Evolutionary conservation across 2,329 filamentous ascomycete species (phyloP).

Genomic region (Penicillium sp.): DNA sequence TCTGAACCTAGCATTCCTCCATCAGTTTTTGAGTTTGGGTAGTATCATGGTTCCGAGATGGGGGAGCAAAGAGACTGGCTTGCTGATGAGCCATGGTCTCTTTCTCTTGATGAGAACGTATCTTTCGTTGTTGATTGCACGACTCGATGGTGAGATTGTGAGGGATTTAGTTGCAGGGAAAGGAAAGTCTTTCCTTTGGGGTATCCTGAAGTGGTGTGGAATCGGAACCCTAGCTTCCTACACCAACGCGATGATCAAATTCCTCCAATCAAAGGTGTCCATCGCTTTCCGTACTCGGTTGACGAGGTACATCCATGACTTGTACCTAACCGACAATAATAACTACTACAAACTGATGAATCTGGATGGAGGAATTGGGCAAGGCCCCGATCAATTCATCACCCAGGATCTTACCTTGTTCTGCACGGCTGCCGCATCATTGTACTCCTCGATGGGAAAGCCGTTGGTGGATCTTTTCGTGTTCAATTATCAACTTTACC

Average conservation of each 20-base stretch:
- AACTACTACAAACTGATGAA: conserved; percentile 97
- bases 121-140: conserved; percentile 85
- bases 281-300: conserved; percentile 95
- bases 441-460: conserved; percentile 97
- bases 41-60: conserved; percentile 97
- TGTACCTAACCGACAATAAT: conserved; percentile 91
- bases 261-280: conserved; percentile 93
- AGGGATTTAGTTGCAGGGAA: conserved; percentile 94
- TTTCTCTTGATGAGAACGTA: conserved; percentile 93
- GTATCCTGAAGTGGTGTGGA: conserved; percentile 91
- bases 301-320: conserved; percentile 93
- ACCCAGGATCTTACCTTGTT: conserved; percentile 96
- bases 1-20: conserved; percentile 89
- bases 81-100: conserved; percentile 81
- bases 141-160: conserved; percentile 93
- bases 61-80: conserved; percentile 90
- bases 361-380: conserved; percentile 85
- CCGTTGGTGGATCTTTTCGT: conserved; percentile 95
- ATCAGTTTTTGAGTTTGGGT: conserved; percentile 92
- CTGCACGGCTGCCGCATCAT: conserved; percentile 83
- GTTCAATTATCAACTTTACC: conserved; percentile 96
- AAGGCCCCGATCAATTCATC: conserved; percentile 93
- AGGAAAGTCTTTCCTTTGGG: conserved; percentile 81
- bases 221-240: conserved; percentile 92
- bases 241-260: conserved; percentile 99